phyloP scores from a whole-genome alignment of 768 basidiomycete species.

The Gloeostereum incarnatum region DNA sequence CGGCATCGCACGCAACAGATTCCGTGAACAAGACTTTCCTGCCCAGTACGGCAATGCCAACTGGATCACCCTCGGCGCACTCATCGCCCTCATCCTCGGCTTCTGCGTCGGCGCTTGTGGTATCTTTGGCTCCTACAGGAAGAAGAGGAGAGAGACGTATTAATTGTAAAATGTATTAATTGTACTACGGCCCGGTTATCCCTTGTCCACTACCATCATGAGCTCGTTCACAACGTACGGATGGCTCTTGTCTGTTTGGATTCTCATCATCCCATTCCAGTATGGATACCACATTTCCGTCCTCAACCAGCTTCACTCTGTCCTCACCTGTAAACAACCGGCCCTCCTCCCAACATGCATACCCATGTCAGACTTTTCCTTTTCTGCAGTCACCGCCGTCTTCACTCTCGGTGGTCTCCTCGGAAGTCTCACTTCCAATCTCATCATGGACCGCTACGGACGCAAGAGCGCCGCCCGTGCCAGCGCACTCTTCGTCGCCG shows the following conservation, averaged over 20 bases:
- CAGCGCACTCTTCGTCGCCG: slow-evolving; percentile 43
- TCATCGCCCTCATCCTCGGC: slow-evolving; percentile 48
- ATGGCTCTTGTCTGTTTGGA: slow-evolving; percentile 59
- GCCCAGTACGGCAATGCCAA: slow-evolving; percentile 72
- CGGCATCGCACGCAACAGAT: slow-evolving; percentile 53
- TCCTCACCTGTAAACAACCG: slow-evolving; percentile 55
- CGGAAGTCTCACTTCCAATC: slow-evolving; percentile 63
- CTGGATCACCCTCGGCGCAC: slow-evolving; percentile 74
- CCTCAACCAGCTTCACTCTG: slow-evolving; percentile 80
- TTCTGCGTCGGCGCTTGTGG: slow-evolving; percentile 62
- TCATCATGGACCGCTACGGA: slow-evolving; percentile 62
- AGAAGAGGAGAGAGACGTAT: slow-evolving; percentile 16
- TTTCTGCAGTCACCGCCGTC: slow-evolving; percentile 76
- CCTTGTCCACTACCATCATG: too few relatives aligned
- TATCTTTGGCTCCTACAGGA: slow-evolving; percentile 57
- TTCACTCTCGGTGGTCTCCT: slow-evolving; percentile 85
- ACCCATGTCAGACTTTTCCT: slow-evolving; percentile 64
- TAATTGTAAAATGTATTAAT: too few relatives aligned
- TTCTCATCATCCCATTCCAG: slow-evolving; percentile 19
- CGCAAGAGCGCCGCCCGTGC: slow-evolving; percentile 56
- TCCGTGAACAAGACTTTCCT: slow-evolving; percentile 34
- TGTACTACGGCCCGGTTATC: too few relatives aligned
- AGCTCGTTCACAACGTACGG: slow-evolving; percentile 49
- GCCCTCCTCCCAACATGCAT: slow-evolving; percentile 60
- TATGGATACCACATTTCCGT: slow-evolving; percentile 93